These are phyloP conservation scores for Hymenoscyphus repandus DNA, from an alignment of 2,329 filamentous ascomycete species.

Conservation along the genomic window DNA sequence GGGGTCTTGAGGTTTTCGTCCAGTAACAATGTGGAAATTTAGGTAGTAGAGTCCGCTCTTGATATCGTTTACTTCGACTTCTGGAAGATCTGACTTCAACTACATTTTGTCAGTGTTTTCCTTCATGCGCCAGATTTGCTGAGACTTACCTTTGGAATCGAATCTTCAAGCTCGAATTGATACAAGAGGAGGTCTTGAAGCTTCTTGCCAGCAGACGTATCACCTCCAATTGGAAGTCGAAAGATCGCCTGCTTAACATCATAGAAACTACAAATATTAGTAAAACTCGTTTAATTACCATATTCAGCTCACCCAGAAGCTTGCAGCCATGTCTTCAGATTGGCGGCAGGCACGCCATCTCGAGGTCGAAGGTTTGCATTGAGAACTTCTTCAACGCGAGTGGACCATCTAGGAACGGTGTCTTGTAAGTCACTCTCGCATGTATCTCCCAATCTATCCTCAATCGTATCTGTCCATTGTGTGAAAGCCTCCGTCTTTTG, in stretches of 20 bases:
- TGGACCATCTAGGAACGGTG: constrained; percentile 24
- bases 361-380: constrained; percentile 23
- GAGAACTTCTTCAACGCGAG: constrained; percentile 22
- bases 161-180: constrained; percentile 20
- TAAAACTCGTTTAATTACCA: neutral
- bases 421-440: constrained; percentile 23
- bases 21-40: constrained; percentile 29
- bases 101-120: constrained; percentile 8
- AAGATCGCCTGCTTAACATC: constrained; percentile 27
- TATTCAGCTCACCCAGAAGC: constrained; percentile 25
- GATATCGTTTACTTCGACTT: constrained; percentile 16
- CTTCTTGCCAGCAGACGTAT: constrained; percentile 15
- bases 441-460: constrained; percentile 22
- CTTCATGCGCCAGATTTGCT: neutral
- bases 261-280: constrained; percentile 24
- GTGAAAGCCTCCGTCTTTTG: constrained; percentile 19
- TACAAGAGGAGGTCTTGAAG: constrained; percentile 21
- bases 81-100: constrained; percentile 18
- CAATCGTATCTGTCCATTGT: constrained; percentile 25
- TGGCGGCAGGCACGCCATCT: constrained; percentile 26
- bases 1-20: constrained; percentile 23
- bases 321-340: constrained; percentile 28
- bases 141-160: constrained; percentile 19
- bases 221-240: constrained; percentile 23
- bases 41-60: constrained; percentile 22